A percentile compares a stretch with the other conserved stretches of the same genome.
phyloP scores from a whole-genome alignment of 257 asterid species.

The Prunella vulgaris region DNA sequence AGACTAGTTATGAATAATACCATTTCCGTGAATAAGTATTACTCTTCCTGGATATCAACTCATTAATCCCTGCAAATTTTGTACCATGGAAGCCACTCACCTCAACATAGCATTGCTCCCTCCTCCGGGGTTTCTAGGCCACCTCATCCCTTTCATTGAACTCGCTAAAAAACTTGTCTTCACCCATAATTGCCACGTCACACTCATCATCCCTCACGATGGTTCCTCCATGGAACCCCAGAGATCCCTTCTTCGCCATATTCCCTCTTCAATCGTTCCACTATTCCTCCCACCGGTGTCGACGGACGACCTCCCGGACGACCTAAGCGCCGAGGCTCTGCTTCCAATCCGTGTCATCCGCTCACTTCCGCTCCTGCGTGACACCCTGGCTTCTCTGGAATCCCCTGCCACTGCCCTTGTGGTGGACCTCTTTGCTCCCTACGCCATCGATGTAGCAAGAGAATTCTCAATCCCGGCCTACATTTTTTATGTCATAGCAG shows the following conservation, averaged over 20 bases:
- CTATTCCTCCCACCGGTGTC: too few species aligned
- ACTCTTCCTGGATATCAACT: too few species aligned
- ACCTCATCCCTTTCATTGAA: conserved; percentile 30
- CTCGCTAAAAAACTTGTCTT: background rate
- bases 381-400: background rate
- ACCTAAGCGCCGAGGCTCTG: background rate
- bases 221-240: conserved; percentile 5
- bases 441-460: conserved; percentile 22
- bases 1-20: too few species aligned
- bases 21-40: too few species aligned
- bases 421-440: conserved; percentile 29
- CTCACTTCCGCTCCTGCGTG: conserved; percentile 5
- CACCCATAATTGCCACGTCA: conserved; percentile 18
- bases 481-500: conserved; percentile 17
- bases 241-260: conserved; percentile 1
- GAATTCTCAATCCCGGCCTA: conserved; percentile 22
- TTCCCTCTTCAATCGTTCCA: too few species aligned
- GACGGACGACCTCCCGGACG: too few species aligned
- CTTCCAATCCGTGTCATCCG: too few species aligned
- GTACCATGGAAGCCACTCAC: conserved; percentile 8
- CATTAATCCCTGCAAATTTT: too few species aligned
- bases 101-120: conserved; percentile 28
- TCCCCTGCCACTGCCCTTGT: too few species aligned
- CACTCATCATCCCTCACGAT: conserved; percentile 22
- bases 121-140: conserved; percentile 28